Evolutionary conservation across 2,329 filamentous ascomycete genomes (phyloP), one percentile per base, ranked within the genome.

Genomic region (Ilyonectria mors-panacis): DNA sequence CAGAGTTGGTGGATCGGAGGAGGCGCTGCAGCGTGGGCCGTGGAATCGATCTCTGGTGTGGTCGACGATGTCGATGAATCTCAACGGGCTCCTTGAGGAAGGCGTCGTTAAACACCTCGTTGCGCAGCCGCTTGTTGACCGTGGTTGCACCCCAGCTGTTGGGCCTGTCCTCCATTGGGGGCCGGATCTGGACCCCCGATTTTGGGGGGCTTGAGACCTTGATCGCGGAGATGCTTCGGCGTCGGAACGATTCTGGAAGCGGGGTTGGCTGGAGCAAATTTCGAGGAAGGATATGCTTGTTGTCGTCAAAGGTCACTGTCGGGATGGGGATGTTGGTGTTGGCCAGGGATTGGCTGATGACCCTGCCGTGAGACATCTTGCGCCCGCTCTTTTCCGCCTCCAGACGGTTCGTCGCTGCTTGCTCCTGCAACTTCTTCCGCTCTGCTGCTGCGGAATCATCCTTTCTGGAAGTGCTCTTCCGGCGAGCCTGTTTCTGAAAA

Each of bases 281-380:
- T 51, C 94, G 90, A 1, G 95, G 95, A 47, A 98, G 90, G 65
- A 98, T 97, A 77, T 98, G 95, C 70, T 92, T 90, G 78, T 98
- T 98, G 78, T 98, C 95, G 76, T 95, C 93, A 68, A 98, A 94
- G 0, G 96, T 94, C 53, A 98, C 95, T 45, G 96, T 95, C 2
- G 95, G 95, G 33, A 97, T 89, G 23, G 92, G 88, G 37, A 89
- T 87, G 28, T 84, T 84, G 33, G 82, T 79, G 39, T 89, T 88
- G 63, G 93, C 88, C 67, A 97, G 87, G 13, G 94, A 97, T 78
- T 97, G 94, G 78, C 89, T 91, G 69, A 91, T 83, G 51, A 91
- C 78, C 68, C 89, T 68, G 54, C 73, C 66, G 17, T 76, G 68
- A 6, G 74, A 70, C 2, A 68, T 60, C 42, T 74, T 70, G 5